Evolutionary conservation across 345 rosid genomes (phyloP).

Genomic region (Euphorbia peplus): DNA sequence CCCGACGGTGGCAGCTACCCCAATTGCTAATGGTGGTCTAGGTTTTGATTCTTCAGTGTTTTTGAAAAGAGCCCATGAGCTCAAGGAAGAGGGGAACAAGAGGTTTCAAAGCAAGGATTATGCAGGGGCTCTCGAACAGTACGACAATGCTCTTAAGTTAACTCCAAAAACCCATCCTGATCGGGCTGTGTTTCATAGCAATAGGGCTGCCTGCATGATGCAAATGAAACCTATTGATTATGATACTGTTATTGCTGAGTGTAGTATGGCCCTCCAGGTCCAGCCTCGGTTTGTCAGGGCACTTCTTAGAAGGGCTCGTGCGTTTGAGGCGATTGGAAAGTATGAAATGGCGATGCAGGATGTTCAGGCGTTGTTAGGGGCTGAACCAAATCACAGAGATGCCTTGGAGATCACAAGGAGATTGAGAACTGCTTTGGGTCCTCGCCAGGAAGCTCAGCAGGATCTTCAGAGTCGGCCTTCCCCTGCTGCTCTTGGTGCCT

Average conservation of each 20-base stretch:
- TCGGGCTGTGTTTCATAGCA: constrained; percentile 88
- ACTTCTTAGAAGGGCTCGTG: constrained; percentile 84
- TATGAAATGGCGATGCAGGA: constrained; percentile 82
- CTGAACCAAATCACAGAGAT: constrained; percentile 72
- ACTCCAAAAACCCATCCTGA: constrained; percentile 79
- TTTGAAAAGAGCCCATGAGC: constrained; percentile 86
- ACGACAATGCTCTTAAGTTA: constrained; percentile 66
- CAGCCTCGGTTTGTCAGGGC: constrained; percentile 82
- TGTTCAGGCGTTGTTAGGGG: constrained; percentile 62
- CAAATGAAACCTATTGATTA: constrained; percentile 96
- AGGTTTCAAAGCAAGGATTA: constrained; percentile 77
- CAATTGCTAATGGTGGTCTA: constrained; percentile 56
- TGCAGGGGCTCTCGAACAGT: constrained; percentile 78
- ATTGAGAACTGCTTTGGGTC: constrained; percentile 63
- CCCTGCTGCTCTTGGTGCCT: constrained; percentile 98
- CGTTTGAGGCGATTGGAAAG: constrained; percentile 76
- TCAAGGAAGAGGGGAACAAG: constrained; percentile 91
- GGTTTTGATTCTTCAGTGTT: constrained; percentile 68
- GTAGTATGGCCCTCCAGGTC: constrained; percentile 75
- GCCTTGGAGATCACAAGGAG: constrained; percentile 66
- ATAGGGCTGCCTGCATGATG: constrained; percentile 94
- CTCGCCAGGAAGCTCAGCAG: constrained; percentile 74
- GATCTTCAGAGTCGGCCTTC: constrained; percentile 90
- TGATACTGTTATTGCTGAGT: constrained; percentile 77
- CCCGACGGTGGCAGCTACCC: no score